Conservation (phyloP, 1,284 basidiomycete genomes). For the Flammula alnicola region DNA sequence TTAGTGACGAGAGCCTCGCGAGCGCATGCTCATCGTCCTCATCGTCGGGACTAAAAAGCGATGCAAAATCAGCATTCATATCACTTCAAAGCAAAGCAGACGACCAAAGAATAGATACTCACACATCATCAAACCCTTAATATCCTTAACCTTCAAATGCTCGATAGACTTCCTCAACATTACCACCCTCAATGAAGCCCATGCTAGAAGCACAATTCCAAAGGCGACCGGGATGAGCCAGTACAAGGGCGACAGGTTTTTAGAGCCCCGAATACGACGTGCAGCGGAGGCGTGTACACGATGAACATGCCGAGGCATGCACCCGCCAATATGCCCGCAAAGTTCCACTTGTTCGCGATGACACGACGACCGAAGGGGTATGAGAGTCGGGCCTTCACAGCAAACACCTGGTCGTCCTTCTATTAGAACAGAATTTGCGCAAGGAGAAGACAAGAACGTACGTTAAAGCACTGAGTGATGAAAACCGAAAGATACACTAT, state of each 20-base stretch:
- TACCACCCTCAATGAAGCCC: conserved; percentile 63
- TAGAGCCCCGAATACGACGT: conserved; percentile 68
- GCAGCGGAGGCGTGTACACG: conserved; percentile 69
- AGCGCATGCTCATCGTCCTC: conserved; percentile 69
- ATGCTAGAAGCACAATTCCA: conserved; percentile 60
- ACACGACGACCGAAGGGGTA: conserved; percentile 64
- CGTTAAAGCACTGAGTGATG: conserved; percentile 74
- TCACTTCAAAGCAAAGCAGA: background rate
- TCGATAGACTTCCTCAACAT: conserved; percentile 59
- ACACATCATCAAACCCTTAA: conserved; percentile 73
- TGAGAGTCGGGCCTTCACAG: conserved; percentile 66
- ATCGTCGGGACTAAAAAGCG: conserved; percentile 60
- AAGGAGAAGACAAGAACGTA: conserved; percentile 29
- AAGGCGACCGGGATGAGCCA: conserved; percentile 71
- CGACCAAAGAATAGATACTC: conserved; percentile 32
- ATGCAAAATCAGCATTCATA: conserved; percentile 21
- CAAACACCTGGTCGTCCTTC: conserved; percentile 52
- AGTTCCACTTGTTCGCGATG: conserved; percentile 67
- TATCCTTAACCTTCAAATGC: conserved; percentile 62
- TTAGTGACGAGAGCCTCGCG: conserved; percentile 34
- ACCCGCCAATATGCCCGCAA: conserved; percentile 64
- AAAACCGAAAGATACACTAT: conserved; percentile 73
- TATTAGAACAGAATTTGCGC: background rate
- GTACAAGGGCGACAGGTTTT: conserved; percentile 64
- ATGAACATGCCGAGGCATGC: conserved; percentile 69